Base-by-base conservation (phyloP, 306 rosid species). In the Dalbergia cultrata region DNA sequence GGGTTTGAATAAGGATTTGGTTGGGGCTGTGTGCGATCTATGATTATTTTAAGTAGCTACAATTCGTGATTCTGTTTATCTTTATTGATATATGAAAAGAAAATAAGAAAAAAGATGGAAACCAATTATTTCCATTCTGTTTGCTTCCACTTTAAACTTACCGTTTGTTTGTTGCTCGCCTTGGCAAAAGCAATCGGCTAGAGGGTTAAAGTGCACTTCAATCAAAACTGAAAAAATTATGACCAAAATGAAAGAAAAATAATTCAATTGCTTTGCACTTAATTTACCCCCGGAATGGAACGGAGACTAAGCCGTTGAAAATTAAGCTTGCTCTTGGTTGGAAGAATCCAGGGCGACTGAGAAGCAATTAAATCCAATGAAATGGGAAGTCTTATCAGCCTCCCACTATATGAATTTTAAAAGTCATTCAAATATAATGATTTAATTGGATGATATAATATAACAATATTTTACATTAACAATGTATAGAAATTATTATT, bases 1-100 rank as follows among this genome's bases (percentile, higher is more conserved):
- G 68, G 81, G 67, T 79, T 70, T 81, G 79, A 89, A 89, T 91
- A 88, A 89, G 79, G 82, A 60, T 79, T 74, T 73, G 83, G 62
- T 43, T 73, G 80, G 61, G 80, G 69, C 11, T 75, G 74, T 76
- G 84, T 85, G 79, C 37, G 70, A 77, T 74, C 17, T 70, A 54
- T 16, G 21, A 17, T 54, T 43, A n/a, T 71, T 33, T 66, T n/a
- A 16, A 44, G 56, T 63, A 17, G 76, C 14, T 67, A 8, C 13
- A 70, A 39, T 50, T 69, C 82, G 10, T 21, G 53, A 72, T 64
- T 67, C 67, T 74, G 64, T 77, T 26, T 18, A 47, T 72, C 49
- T 64, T 65, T 56, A 37, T 37, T 13, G 6, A 39, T 57, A 54
- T 9, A 43, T 52, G 54, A 77, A 61, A 44, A 49, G 35, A 76